These are phyloP conservation scores for Pouteria campechiana DNA, from an alignment of 179 eudicot genomes.

Conservation along the genomic window DNA sequence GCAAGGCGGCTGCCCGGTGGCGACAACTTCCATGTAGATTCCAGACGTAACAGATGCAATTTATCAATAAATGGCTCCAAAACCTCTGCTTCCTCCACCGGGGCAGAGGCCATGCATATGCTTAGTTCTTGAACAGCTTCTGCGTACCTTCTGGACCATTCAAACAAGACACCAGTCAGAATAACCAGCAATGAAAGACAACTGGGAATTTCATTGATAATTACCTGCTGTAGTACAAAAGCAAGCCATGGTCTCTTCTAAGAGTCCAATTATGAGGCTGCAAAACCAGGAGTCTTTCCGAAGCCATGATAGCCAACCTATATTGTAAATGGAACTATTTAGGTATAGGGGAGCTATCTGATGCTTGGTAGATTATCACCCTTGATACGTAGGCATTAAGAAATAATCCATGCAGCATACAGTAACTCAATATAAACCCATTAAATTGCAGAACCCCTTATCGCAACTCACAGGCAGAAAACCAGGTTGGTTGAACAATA, in stretches of 20 bases:
- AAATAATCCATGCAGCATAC: no score
- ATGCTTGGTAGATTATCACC: no score
- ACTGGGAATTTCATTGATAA: background rate
- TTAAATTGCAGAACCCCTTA: no score
- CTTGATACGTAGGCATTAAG: no score
- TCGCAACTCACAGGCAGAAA: no score
- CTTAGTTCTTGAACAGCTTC: constrained; percentile 92
- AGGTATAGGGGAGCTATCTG: no score
- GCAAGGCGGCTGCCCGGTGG: constrained; percentile 52
- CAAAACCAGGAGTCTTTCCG: constrained; percentile 71
- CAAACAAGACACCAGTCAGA: background rate
- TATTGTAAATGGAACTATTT: no score
- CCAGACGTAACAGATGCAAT: constrained; percentile 66
- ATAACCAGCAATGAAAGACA: background rate
- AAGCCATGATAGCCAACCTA: constrained; percentile 97
- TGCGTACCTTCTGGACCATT: constrained; percentile 50
- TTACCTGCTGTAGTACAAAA: constrained; percentile 86
- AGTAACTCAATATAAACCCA: no score
- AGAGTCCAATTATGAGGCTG: constrained; percentile 93
- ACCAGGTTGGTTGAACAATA: no score
- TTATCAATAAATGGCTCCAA: constrained; percentile 85
- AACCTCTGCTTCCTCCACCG: constrained; percentile 81
- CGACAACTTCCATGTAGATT: constrained; percentile 67
- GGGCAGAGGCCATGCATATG: constrained; percentile 98
- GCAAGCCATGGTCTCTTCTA: constrained; percentile 96